Evolutionary conservation across 2,329 filamentous ascomycete genomes (phyloP).

Genomic region (Plenodomus biglobosus): DNA sequence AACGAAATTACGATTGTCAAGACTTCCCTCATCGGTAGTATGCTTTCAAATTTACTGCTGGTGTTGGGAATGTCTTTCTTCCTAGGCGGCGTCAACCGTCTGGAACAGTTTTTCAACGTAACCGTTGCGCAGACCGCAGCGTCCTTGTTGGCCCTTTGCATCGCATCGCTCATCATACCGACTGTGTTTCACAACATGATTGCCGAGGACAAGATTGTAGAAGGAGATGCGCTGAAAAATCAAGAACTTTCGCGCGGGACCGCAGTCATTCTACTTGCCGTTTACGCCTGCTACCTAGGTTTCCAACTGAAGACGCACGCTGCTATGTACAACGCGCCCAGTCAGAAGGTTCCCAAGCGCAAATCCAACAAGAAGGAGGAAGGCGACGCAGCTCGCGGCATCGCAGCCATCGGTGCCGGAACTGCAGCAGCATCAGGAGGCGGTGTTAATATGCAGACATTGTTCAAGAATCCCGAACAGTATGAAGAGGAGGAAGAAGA

Average conservation of each 20-base stretch:
- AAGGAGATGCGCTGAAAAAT: conserved; percentile 32
- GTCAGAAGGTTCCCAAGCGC: conserved; percentile 71
- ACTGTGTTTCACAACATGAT: conserved; percentile 67
- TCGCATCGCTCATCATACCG: conserved; percentile 82
- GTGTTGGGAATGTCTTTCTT: conserved; percentile 94
- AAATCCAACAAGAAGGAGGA: conserved; percentile 50
- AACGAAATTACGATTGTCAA: conserved; percentile 82
- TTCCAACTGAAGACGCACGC: conserved; percentile 90
- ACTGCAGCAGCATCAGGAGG: conserved; percentile 55
- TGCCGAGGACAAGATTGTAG: conserved; percentile 23
- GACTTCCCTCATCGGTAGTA: conserved; percentile 87
- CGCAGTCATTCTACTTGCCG: conserved; percentile 76
- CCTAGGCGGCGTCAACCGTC: conserved; percentile 74
- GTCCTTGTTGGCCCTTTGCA: conserved; percentile 75
- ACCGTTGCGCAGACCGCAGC: conserved; percentile 89
- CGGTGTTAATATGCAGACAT: conserved; percentile 52
- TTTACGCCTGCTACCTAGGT: conserved; percentile 81
- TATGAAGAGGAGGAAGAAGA: conserved; percentile 57
- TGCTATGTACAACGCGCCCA: conserved; percentile 75
- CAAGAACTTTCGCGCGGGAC: conserved; percentile 65
- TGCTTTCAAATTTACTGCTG: conserved; percentile 85
- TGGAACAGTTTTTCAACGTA: conserved; percentile 87
- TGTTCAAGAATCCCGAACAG: conserved; percentile 43
- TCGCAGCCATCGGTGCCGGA: conserved; percentile 57
- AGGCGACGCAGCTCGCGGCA: conserved; percentile 52